Evolutionary conservation across 345 rosid genomes (phyloP), one percentile per base, ranked within the genome.

Genomic region (Turritis glabra): DNA sequence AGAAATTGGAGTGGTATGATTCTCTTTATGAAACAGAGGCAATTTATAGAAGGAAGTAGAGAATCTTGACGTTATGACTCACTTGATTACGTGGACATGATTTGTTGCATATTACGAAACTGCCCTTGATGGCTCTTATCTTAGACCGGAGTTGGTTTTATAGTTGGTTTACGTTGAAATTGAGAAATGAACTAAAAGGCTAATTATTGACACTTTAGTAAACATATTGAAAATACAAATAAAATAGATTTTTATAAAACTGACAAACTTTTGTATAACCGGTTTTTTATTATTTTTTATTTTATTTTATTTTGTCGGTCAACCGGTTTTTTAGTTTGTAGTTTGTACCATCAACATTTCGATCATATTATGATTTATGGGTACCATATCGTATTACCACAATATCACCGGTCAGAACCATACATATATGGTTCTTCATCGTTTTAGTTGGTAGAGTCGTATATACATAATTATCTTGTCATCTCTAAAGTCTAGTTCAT

Each of bases 11-110:
- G 74, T 69, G 58, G n/a, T n/a, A 56, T 43, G 70, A 33, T 64
- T 56, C 58, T 63, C 52, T 46, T 8, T 27, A 0, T 9, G 54
- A 41, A 29, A 30, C 21, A 21, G 2, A 33, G n/a, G 61, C 33
- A 3, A 55, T 77, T 71, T 77, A 77, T 77, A 77, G 75, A 17
- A 27, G 10, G 9, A 25, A 29, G 30, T 67, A 14, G 8, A 51
- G 64, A 54, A 61, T 59, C 44, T 46, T 5, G 17, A 71, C 17
- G 48, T 35, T 33, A 21, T 46, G 75, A 62, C 65, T 62, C 77
- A 53, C 33, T 40, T 41, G 6, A 22, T 76, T 69, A 69, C 75
- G 75, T 76, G 75, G 51, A 8, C 51, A 69, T 12, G 14, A 13
- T 61, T 69, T 52, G 13, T 40, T 0, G 18, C 7, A 5, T 76